These are phyloP conservation scores for Monilinia aucupariae DNA, from an alignment of 2,329 filamentous ascomycete genomes.

Conservation along the genomic window DNA sequence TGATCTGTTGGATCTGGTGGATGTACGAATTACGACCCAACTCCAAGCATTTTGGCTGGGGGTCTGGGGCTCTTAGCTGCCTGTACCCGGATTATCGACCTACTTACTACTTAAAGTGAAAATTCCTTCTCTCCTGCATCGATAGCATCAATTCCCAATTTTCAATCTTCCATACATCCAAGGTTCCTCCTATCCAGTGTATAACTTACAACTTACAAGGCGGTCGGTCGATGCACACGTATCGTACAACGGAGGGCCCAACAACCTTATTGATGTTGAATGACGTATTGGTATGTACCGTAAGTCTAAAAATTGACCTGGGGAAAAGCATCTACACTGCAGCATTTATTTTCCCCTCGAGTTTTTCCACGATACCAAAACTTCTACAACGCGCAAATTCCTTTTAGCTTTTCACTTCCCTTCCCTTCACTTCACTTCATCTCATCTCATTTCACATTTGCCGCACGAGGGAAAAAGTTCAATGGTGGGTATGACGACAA, in stretches of 20 bases:
- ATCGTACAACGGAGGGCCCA: constrained; percentile 16
- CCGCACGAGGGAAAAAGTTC: neutral
- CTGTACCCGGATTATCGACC: neutral
- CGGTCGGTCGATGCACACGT: constrained; percentile 17
- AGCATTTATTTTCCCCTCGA: constrained; percentile 6
- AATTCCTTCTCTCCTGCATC: constrained; percentile 11
- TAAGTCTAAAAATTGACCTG: neutral
- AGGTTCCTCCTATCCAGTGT: constrained; percentile 13
- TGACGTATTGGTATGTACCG: constrained; percentile 11
- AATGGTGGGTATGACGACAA: constrained; percentile 1
- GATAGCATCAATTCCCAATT: constrained; percentile 12
- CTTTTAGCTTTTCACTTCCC: no score
- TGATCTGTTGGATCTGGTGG: no score
- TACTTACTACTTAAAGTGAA: constrained; percentile 4
- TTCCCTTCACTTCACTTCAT: no score
- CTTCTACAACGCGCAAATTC: neutral
- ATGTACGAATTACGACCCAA: neutral
- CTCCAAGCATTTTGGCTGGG: neutral
- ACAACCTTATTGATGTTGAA: constrained; percentile 12
- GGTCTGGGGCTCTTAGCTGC: constrained; percentile 1
- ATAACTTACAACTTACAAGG: constrained; percentile 8
- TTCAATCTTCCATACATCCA: constrained; percentile 12
- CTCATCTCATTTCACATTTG: neutral
- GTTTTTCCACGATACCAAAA: constrained; percentile 1
- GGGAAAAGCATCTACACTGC: neutral